Evolutionary conservation across 78 protist species (phyloP), one percentile per base, ranked within the genome.

Genomic region (Tieghemostelium lacteum): DNA sequence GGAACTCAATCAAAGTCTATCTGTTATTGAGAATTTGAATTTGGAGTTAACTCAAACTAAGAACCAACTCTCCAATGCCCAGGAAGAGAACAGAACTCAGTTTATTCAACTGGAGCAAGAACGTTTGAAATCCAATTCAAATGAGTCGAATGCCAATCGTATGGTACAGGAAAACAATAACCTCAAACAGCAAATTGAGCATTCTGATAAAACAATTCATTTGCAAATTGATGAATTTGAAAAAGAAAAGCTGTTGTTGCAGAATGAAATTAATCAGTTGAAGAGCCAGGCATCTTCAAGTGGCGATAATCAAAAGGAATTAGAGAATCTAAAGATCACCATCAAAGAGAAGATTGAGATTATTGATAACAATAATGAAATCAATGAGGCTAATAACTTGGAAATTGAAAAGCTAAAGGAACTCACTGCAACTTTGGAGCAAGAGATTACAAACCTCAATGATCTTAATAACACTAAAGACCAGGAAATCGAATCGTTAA

Each of bases 41-140:
- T 58, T 67, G 31, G 91, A 83, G 66, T 29, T 83, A 17, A 58
- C 33, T 26, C 75, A 50, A 26, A 10, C 63, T 2, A 71, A 55
- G 17, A 40, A 37, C 1, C 40, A 24, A 24, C 45, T 60, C 3
- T 49, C 67, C 29, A 50, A 42, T 1, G 45, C 58, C 1, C 75
- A 72, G n/a, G 78, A 52, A 19, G 91, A 83, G 33, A 31, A 50
- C 45, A 66, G 91, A 60, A 69, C n/a, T 17, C 74, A 33, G 22
- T 83, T 69, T 28, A 52, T 83, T 61, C 67, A 64, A 57, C 37
- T 83, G 61, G 91, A 83, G 28, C 77, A 83, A 37, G 91, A 83
- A 54, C 20, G 91, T 29, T 33, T 83, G 26, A 83, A 83, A 45
- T 66, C 80, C 16, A 83, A 52, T 45, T 34, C 80, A 2, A 34